phyloP scores from a whole-genome alignment of 176 grass and related monocot genomes.

The Hordeum marinum region DNA sequence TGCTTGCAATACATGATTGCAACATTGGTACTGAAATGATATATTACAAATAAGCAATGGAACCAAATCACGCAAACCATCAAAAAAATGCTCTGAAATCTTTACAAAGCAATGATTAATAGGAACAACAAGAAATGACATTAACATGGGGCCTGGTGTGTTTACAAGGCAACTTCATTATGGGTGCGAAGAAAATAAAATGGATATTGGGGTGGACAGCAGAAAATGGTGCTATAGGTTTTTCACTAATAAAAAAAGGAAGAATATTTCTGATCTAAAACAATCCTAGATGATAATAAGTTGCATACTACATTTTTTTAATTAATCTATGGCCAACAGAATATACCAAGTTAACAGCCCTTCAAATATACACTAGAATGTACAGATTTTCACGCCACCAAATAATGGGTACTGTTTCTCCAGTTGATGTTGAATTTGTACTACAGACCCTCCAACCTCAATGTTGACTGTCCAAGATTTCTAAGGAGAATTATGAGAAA shows the following conservation, averaged over 20 bases:
- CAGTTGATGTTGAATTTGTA: background rate
- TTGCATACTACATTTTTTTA: background rate
- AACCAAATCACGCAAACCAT: background rate
- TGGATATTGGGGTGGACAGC: background rate
- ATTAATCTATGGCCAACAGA: background rate
- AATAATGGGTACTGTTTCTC: background rate
- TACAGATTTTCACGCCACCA: constrained; percentile 11
- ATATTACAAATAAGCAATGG: background rate
- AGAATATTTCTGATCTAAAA: background rate
- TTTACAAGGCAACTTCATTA: background rate
- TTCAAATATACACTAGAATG: background rate
- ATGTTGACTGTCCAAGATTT: background rate
- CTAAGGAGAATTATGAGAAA: background rate
- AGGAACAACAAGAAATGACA: background rate
- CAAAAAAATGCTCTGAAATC: background rate
- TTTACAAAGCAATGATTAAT: background rate
- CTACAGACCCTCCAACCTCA: background rate
- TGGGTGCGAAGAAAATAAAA: background rate
- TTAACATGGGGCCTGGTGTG: background rate
- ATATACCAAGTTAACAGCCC: background rate
- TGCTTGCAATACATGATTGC: background rate
- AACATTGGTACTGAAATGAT: background rate
- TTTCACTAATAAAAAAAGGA: background rate
- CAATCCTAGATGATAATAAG: background rate
- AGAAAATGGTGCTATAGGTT: background rate